phyloP scores from a whole-genome alignment of 768 basidiomycete species.

The Xerocomus brunneocitrinus region DNA sequence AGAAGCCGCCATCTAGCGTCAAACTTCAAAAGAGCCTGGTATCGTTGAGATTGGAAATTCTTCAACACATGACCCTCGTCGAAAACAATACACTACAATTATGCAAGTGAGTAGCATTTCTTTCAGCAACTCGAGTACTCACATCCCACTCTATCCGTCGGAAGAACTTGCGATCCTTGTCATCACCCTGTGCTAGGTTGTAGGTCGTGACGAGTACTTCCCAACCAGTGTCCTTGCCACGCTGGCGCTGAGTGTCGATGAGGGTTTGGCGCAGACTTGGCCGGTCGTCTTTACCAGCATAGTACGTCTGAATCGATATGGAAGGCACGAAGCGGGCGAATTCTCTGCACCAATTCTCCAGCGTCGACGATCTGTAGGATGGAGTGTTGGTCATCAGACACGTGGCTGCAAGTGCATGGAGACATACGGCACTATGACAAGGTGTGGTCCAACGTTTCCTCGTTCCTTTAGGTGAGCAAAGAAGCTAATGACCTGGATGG shows the following conservation, averaged over 20 bases:
- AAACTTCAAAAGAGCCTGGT: conserved; percentile 82
- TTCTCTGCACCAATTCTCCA: conserved; percentile 99
- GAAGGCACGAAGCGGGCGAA: conserved; percentile 87
- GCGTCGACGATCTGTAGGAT: conserved; percentile 73
- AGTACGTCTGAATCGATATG: conserved; percentile 87
- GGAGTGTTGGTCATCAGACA: conserved; percentile 6
- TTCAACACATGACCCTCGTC: conserved; percentile 98
- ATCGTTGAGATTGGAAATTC: conserved; percentile 96
- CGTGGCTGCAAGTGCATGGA: background rate
- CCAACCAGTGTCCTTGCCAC: conserved; percentile 58
- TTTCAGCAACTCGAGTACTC: conserved; percentile 28
- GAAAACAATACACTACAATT: conserved; percentile 77
- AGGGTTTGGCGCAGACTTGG: conserved; percentile 68
- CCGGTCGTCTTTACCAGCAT: conserved; percentile 88
- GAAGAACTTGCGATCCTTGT: conserved; percentile 90
- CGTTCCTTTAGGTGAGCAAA: conserved; percentile 82
- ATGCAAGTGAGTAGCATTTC: background rate
- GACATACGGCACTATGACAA: conserved; percentile 92
- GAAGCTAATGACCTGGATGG: conserved; percentile 97
- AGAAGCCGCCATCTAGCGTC: conserved; percentile 86
- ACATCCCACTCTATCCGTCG: conserved; percentile 90
- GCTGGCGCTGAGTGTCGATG: conserved; percentile 49
- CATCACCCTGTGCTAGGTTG: conserved; percentile 85
- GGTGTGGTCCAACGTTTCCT: conserved; percentile 78
- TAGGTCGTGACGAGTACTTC: conserved; percentile 97